These are phyloP conservation scores for Lomentospora prolificans DNA, from an alignment of 2,329 filamentous ascomycete genomes.

Conservation along the genomic window DNA sequence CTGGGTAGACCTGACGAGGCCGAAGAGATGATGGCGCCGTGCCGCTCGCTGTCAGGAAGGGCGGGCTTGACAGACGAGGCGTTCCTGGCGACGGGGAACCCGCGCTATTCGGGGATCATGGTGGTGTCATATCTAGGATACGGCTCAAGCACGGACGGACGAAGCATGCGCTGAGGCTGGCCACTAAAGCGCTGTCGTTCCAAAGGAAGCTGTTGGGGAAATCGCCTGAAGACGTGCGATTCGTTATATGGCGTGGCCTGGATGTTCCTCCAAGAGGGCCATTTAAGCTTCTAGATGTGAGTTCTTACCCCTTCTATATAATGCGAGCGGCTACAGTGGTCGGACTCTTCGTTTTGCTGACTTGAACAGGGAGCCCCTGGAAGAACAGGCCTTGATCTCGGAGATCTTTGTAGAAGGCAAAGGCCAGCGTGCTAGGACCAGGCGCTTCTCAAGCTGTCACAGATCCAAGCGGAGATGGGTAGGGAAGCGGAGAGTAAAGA, in stretches of 20 bases:
- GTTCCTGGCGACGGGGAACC: constrained; percentile 22
- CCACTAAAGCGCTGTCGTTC: constrained; percentile 16
- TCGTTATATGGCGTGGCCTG: constrained; percentile 16
- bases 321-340: neutral
- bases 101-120: constrained; percentile 18
- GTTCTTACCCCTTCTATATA: constrained; percentile 8
- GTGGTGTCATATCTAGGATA: constrained; percentile 19
- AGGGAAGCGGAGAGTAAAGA: neutral
- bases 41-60: constrained; percentile 21
- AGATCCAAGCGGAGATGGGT: constrained; percentile 8
- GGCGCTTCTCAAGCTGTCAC: constrained; percentile 15
- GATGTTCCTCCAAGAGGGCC: constrained; percentile 12
- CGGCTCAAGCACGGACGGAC: constrained; percentile 14
- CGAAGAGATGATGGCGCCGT: constrained; percentile 19
- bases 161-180: constrained; percentile 14
- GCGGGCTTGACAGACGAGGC: constrained; percentile 26
- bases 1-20: constrained; percentile 23
- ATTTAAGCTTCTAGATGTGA: constrained; percentile 15
- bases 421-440: constrained; percentile 16
- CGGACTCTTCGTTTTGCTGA: neutral
- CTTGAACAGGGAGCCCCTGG: constrained; percentile 12
- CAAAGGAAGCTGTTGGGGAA: constrained; percentile 16
- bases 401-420: constrained; percentile 16
- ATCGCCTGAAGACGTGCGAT: constrained; percentile 17
- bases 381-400: constrained; percentile 16